These are phyloP conservation scores for Lichtheimia ornata DNA, from an alignment of 371 early-diverging fungal species.

Conservation along the genomic window DNA sequence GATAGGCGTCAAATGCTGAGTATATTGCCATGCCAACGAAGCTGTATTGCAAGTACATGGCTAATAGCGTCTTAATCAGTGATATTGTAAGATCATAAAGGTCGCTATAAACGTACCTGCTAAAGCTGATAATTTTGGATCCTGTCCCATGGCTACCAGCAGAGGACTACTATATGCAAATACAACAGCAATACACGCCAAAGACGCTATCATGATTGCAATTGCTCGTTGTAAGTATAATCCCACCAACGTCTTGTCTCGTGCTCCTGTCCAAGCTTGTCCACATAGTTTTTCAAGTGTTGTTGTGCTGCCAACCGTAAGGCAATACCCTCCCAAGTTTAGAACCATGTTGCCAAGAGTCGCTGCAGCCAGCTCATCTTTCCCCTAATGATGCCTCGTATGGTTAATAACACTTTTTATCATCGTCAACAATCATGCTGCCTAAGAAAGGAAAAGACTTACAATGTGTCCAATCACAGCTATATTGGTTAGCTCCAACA, in stretches of 20 bases:
- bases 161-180: slow-evolving; percentile 54
- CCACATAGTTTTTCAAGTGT: slow-evolving; percentile 86
- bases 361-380: slow-evolving; percentile 9
- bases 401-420: no score
- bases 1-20: slow-evolving; percentile 6
- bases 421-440: no score
- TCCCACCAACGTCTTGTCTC: slow-evolving; percentile 73
- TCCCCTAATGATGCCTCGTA: neutral
- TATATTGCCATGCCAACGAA: slow-evolving; percentile 1
- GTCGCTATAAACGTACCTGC: neutral
- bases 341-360: slow-evolving; percentile 15
- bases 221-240: slow-evolving; percentile 84
- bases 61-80: neutral
- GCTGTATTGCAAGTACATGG: neutral
- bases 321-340: neutral
- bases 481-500: slow-evolving; percentile 26
- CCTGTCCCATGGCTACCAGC: slow-evolving; percentile 5
- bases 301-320: slow-evolving; percentile 48
- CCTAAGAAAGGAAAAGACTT: slow-evolving; percentile 4
- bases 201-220: slow-evolving; percentile 61
- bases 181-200: slow-evolving; percentile 72
- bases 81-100: neutral
- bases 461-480: slow-evolving; percentile 15
- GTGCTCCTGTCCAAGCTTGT: slow-evolving; percentile 80
- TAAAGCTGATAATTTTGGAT: slow-evolving; percentile 2